Base-by-base conservation (phyloP, 768 basidiomycete genomes). In the Rubroboletus satanas region DNA sequence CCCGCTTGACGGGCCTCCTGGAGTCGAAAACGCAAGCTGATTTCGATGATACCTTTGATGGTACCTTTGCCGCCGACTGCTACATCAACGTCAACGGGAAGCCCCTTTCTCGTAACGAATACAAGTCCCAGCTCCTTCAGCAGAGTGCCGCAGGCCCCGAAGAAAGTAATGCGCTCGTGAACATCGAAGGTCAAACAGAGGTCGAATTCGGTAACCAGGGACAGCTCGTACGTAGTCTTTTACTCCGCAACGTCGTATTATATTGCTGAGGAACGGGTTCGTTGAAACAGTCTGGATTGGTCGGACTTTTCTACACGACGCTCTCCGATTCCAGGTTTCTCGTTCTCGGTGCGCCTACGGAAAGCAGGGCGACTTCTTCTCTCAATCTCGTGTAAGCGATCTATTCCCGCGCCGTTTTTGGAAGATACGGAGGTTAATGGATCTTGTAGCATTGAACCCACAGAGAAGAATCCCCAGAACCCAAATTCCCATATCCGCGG, bases 21-120 rank as follows among this genome's bases (percentile, higher is more conserved):
- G 56, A 70, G 52, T 74, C 78, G 6, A 75, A 74, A 33, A 75
- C 68, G 5, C 39, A 62, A 23, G 53, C 55, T 0, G 70, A 64
- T 17, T 77, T 79, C 54, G 54, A 72, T 45, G 32, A 55, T 18
- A 71, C 74, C 0, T 77, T 81, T 64, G 73, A 80, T 35, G 62
- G 54, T 2, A 76, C 77, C 55, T 63, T 82, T 54, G 70, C 75
- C 7, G 31, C 64, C 36, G 23, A 75, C 15, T 72, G 68, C 29
- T 62, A 56, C 1, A 65, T 80, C 52, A 71, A 66, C 4, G 63
- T 81, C 51, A 82, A 82, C 56, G 79, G 76, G 17, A 64, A 68
- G 26, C 31, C 64, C 14, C 28, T 75, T 35, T 68, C 74, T 26
- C 75, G 75, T 23, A 71, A 71, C 0, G 68, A 73, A 23, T 81